These are phyloP conservation scores for Closterium sp. DNA, from an alignment of 139 green algal genomes.

Conservation along the genomic window DNA sequence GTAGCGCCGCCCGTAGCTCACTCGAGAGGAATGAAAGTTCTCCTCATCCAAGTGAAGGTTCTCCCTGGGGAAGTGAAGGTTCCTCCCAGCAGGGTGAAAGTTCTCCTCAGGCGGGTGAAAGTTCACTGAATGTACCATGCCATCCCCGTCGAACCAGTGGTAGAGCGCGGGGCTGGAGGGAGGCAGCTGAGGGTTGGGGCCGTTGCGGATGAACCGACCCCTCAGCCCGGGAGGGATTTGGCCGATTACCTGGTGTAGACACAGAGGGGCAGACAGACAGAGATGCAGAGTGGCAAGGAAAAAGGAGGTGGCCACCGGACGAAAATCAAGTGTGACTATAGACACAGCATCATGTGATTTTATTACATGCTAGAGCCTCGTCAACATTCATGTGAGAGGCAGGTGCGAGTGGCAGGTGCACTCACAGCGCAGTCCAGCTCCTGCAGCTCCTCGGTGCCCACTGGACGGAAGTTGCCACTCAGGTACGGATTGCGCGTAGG, in stretches of 20 bases:
- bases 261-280: no score
- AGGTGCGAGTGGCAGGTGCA: no score
- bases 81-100: neutral
- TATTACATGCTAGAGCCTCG: no score
- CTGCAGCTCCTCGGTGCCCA: neutral
- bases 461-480: neutral
- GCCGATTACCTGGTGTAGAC: constrained; percentile 13
- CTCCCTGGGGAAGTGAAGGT: no score
- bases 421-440: neutral
- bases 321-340: no score
- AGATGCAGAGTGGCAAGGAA: no score
- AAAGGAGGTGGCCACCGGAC: no score
- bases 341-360: no score
- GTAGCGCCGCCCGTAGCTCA: constrained; percentile 36
- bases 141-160: constrained; percentile 52
- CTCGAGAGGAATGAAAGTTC: neutral
- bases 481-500: neutral
- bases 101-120: constrained; percentile 2
- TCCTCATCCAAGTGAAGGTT: neutral
- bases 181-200: constrained; percentile 7
- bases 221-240: neutral
- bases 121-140: constrained; percentile 48
- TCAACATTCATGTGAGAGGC: no score
- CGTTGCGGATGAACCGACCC: constrained; percentile 21
- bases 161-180: neutral